Base-by-base conservation (phyloP, 805 yeast species). In the Wickerhamiella parazyma region DNA sequence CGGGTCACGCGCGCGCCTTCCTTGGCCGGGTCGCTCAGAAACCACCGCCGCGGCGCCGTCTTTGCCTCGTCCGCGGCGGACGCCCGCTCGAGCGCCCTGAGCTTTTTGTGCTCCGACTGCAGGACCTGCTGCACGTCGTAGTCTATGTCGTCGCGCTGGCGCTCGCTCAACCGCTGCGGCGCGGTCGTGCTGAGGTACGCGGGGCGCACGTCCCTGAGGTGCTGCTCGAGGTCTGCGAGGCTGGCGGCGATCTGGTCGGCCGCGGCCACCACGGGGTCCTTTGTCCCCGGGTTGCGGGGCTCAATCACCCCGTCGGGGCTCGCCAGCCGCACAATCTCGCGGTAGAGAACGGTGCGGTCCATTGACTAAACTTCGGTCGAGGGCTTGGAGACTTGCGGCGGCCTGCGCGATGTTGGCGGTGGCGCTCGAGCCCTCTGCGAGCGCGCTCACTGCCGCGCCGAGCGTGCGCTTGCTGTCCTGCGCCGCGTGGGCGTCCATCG, bases 71-170 rank as follows among this genome's bases (percentile, higher is more conserved):
- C 48, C 10, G 19, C 33, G 12, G 19, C 33, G 17, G 37, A 33
- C 17, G 43, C 41, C 16, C 51, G 44, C 44, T 53, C 56, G 21
- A 52, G 50, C 16, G 45, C 31, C 33, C 54, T 47, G 22, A 57
- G 48, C 20, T 55, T 46, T 14, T 47, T 49, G 48, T 56, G 54
- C 45, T 61, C 63, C 19, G 50, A 49, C 49, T 64, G 66, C 17
- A 65, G 42, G 34, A 62, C 53, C 29, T 53, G 45, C n/a, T 60
- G 52, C 20, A 64, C 58, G 33, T 61, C 64, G 45, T 59, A 61
- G 49, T 65, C 69, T 21, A 64, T 56, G 25, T 62, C 65, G 49
- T 64, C 66, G 19, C 61, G 49, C 36, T 65, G 64, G 16, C 54
- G 48, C 21, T 62, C 65, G 9, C 61, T 55, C 48, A 65, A 44